A percentile compares a stretch with the other conserved stretches of the same genome.
Evolutionary conservation across 495 filamentous ascomycete species (phyloP).

Genomic region (Astrothelium macrocarpum): DNA sequence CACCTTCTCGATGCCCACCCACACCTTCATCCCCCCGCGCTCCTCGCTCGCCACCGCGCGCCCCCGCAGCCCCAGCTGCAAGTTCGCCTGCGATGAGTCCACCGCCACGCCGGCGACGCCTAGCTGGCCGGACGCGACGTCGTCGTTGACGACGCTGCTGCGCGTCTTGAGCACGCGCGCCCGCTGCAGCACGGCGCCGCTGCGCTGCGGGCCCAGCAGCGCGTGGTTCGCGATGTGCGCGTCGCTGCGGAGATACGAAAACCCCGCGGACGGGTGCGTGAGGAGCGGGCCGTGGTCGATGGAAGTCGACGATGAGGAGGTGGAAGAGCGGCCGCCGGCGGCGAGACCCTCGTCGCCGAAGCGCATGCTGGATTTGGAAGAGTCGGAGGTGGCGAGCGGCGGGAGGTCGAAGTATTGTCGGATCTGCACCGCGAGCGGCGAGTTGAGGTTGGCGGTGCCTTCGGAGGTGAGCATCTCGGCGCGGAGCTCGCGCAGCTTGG

Average conservation of each 20-base stretch:
- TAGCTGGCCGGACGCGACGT: constrained; percentile 16
- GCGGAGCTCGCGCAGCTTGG: constrained; percentile 15
- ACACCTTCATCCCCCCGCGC: neutral
- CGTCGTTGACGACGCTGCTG: neutral
- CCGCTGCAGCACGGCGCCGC: constrained; percentile 51
- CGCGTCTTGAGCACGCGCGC: constrained; percentile 55
- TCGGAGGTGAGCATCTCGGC: constrained; percentile 14
- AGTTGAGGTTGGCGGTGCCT: constrained; percentile 17
- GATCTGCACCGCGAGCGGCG: constrained; percentile 40
- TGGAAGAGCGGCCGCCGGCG: neutral
- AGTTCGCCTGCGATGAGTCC: neutral
- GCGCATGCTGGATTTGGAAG: constrained; percentile 36
- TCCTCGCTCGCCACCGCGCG: no score
- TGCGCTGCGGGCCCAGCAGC: constrained; percentile 62
- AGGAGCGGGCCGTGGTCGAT: constrained; percentile 55
- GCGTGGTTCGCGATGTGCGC: constrained; percentile 70
- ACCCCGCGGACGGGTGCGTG: constrained; percentile 86
- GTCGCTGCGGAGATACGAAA: constrained; percentile 70
- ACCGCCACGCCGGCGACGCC: constrained; percentile 29
- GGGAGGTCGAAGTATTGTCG: constrained; percentile 48
- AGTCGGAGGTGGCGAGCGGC: constrained; percentile 10
- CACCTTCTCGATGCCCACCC: neutral
- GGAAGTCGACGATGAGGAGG: no score
- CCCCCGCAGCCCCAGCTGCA: neutral
- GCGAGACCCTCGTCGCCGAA: neutral